Evolutionary conservation across 1,284 basidiomycete genomes (phyloP).

Genomic region (Psilocybe mexicana): DNA sequence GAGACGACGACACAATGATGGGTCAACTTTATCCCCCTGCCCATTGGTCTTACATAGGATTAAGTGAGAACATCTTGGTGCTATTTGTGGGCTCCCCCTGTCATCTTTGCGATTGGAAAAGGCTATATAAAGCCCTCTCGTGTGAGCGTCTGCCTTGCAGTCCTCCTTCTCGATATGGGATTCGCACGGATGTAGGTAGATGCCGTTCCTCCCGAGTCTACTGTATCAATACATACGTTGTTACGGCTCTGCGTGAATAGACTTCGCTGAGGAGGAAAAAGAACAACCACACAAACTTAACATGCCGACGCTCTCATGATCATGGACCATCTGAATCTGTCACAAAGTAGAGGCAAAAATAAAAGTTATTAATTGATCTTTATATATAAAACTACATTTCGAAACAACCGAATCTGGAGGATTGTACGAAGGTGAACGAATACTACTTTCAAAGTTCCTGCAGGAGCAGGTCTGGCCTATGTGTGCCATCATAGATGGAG

Average conservation of each 20-base stretch:
- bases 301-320: neutral
- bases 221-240: neutral
- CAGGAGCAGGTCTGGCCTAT: neutral
- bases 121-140: slow-evolving; percentile 8
- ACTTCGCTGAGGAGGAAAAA: neutral
- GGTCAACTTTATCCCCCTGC: neutral
- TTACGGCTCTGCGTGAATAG: neutral
- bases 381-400: neutral
- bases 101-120: neutral
- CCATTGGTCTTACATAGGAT: slow-evolving; percentile 11
- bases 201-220: slow-evolving; percentile 9
- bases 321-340: neutral
- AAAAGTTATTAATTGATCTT: neutral
- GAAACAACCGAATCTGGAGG: neutral
- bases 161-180: neutral
- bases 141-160: slow-evolving; percentile 3
- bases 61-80: slow-evolving; percentile 15
- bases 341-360: neutral
- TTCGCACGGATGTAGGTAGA: neutral
- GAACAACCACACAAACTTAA: too few relatives aligned
- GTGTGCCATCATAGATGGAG: neutral
- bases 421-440: neutral
- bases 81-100: slow-evolving; percentile 12
- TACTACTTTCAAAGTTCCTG: neutral
- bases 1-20: neutral